Evolutionary conservation across 1,284 basidiomycete genomes (phyloP).

Genomic region (Cutaneotrichosporon spelunceum): DNA sequence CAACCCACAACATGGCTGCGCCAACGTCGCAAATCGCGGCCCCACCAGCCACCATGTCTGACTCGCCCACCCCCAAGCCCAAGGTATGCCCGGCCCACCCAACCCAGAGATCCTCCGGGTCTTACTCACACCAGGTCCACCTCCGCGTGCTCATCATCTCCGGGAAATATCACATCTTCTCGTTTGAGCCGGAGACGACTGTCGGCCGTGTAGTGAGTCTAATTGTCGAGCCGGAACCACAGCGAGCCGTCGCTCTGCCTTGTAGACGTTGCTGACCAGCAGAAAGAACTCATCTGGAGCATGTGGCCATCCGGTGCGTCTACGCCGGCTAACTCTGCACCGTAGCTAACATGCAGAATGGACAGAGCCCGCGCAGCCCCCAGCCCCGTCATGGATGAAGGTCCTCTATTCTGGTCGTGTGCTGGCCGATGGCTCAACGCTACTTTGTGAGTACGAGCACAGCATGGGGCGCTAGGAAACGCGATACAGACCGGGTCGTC

Average conservation of each 20-base stretch:
- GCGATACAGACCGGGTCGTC: not conserved
- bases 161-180: conserved; percentile 66
- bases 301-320: conserved; percentile 71
- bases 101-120: not conserved
- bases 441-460: conserved; percentile 59
- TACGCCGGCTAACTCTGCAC: not conserved
- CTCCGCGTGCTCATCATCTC: conserved; percentile 74
- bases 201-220: conserved; percentile 57
- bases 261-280: not conserved
- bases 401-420: conserved; percentile 78
- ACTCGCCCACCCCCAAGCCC: conserved; percentile 1
- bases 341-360: conserved; percentile 58
- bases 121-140: conserved; percentile 57
- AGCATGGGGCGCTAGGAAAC: not conserved
- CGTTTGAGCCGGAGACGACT: conserved; percentile 73
- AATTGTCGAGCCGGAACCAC: not conserved
- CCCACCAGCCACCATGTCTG: not conserved
- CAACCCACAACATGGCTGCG: not conserved
- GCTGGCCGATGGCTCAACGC: conserved; percentile 74
- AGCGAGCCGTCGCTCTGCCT: not conserved
- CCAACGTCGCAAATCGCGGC: conserved; percentile 2
- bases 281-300: conserved; percentile 78
- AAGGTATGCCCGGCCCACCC: not conserved
- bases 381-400: conserved; percentile 71
- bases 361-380: conserved; percentile 66